Base-by-base conservation (phyloP, 208 protist species). In the Trypanosoma boissoni region DNA sequence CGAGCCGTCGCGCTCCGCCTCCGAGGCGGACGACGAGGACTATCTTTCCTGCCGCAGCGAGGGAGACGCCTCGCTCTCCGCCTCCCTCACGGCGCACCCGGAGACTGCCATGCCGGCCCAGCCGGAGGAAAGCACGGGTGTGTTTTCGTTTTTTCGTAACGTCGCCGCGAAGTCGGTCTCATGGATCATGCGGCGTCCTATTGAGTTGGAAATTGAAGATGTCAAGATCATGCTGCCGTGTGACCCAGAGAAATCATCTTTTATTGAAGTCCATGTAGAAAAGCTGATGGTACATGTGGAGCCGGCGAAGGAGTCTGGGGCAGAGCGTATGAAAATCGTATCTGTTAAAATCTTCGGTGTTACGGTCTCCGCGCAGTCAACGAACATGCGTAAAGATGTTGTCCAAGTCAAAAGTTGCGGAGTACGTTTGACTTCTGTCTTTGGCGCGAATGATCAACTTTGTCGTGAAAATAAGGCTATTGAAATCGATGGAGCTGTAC, bases 1-100 rank as follows among this genome's bases (percentile, higher is more conserved):
- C 16, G 31, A 23, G 10, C 23, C 16, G 5, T 57, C 28, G 3
- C 43, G 4, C 10, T 4, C 32, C n/a, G 49, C 46, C 31, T 42
- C 36, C 4, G 65, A 32, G 12, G 57, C 41, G 16, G 64, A 78
- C 18, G 59, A 76, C n/a, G 72, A 86, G 27, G 85, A 88, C 32
- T 76, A 85, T 21, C 67, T 74, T 27, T 92, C 85, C 12, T 92
- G 85, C 64, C 53, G 48, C 34, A 89, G 85, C 64, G 81, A 76
- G 34, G 57, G 56, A 58, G 76, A 88, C 14, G 14, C 44, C 10
- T 70, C 65, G 0, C 70, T 55, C 36, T 58, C 54, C 37, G 63
- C 68, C 42, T 51, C 42, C n/a, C 67, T 62, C 3, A 64, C 63
- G 14, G 52, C 20, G 7, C 53, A 57, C 1, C 31, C 42, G 2